These are phyloP conservation scores for Lycium ferocissimum DNA, from an alignment of 257 asterid genomes.

Conservation along the genomic window DNA sequence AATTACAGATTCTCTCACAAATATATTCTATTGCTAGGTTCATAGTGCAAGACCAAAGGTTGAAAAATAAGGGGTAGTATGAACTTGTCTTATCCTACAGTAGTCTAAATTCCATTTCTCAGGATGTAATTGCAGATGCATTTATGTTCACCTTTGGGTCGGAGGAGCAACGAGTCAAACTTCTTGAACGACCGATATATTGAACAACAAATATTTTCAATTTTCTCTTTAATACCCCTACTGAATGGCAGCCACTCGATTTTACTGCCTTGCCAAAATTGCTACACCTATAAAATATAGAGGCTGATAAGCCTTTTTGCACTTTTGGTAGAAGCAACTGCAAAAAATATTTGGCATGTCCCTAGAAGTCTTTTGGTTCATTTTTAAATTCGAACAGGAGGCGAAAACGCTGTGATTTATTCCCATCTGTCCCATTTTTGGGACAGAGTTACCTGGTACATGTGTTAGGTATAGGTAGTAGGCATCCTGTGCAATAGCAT, in stretches of 20 bases:
- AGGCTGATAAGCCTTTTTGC: neutral
- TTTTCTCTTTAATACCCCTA: neutral
- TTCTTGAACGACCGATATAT: too few species aligned
- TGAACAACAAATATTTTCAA: too few species aligned
- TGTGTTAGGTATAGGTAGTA: too few species aligned
- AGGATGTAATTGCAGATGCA: neutral
- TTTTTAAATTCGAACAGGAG: too few species aligned
- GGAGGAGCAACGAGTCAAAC: too few species aligned
- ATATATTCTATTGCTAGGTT: constrained; percentile 11
- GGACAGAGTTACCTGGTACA: too few species aligned
- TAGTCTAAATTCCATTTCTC: neutral
- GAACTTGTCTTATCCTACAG: neutral
- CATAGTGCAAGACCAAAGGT: neutral
- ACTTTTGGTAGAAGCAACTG: neutral
- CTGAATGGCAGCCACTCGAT: neutral
- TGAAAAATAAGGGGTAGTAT: too few species aligned
- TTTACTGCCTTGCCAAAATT: neutral
- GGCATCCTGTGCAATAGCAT: too few species aligned
- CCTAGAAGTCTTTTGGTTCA: neutral
- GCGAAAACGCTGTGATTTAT: too few species aligned
- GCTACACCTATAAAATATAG: neutral
- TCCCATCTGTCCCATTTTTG: too few species aligned
- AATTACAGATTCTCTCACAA: constrained; percentile 37
- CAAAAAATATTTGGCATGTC: neutral
- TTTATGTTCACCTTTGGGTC: too few species aligned